Base-by-base conservation (phyloP, 441 rosid genomes). In the Populus hybrid region DNA sequence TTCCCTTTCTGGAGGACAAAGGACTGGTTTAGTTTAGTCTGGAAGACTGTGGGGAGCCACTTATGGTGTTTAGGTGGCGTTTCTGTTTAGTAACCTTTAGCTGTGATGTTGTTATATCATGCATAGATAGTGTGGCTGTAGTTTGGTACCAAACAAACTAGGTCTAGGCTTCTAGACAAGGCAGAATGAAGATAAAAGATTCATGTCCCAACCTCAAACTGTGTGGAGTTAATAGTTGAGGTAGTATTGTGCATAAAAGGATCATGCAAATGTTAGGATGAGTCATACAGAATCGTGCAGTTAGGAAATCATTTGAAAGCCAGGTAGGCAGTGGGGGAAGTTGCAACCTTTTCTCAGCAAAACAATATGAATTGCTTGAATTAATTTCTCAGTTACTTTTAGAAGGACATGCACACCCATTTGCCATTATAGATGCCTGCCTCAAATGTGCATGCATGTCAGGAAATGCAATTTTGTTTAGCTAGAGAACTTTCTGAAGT, bases 401-500 rank as follows among this genome's bases (percentile, higher is more conserved):
- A 31, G 78, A 76, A 28, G 63, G 6, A 59, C 20, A 59, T 38
- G 8, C 1, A 23, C n/a, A 1, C 12, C 53, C 31, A 3, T 61
- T 68, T 8, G 42, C 31, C 38, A 26, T 68, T 68, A 40, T n/a
- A 38, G 69, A 68, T 68, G 69, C 33, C 9, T n/a, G 33, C 28
- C 36, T n/a, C 42, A 64, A 9, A n/a, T 4, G 33, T 31, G 33
- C 33, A 63, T 29, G 64, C 64, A 45, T 8, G 29, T 7, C 21
- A 6, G 31, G 33, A 72, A 72, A 20, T 72, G 12, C 50, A 33
- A 11, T 29, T 14, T 23, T 65, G 56, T 18, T 73, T 42, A 28
- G 72, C 53, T 56, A 18, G 56, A 66, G 56, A 66, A 50, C 71
- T 61, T 78, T 9, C 35, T 74, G 71, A n/a, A 26, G 56, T 64